These are phyloP conservation scores for Globisporangium cystogenes DNA, from an alignment of 352 stramenopile genomes.

Conservation along the genomic window DNA sequence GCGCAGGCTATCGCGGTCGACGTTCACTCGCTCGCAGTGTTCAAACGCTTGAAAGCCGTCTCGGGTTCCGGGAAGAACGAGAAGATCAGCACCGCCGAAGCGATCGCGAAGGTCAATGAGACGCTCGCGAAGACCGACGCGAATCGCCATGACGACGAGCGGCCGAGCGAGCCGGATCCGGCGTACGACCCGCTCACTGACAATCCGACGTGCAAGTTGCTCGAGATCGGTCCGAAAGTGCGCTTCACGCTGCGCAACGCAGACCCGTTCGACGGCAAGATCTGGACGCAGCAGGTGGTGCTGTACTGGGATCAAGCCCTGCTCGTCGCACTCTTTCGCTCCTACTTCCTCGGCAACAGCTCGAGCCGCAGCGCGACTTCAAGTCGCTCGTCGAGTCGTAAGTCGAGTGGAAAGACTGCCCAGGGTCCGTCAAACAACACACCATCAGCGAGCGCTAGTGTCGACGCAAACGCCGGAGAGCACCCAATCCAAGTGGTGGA, in stretches of 20 bases:
- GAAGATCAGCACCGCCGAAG: constrained; percentile 26
- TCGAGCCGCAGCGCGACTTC: constrained; percentile 17
- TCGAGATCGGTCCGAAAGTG: constrained; percentile 53
- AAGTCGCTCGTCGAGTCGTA: constrained; percentile 24
- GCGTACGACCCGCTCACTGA: constrained; percentile 37
- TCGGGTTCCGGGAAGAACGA: constrained; percentile 17
- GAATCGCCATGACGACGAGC: background rate
- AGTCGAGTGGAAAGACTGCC: constrained; percentile 12
- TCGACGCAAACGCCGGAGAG: background rate
- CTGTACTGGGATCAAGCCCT: constrained; percentile 75
- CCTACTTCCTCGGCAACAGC: constrained; percentile 38
- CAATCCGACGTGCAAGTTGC: constrained; percentile 36
- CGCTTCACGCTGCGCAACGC: constrained; percentile 46
- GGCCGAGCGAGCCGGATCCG: constrained; percentile 22
- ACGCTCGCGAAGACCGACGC: background rate
- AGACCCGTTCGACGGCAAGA: constrained; percentile 42
- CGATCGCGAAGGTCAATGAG: constrained; percentile 31
- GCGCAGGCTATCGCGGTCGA: constrained; percentile 47
- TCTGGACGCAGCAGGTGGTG: constrained; percentile 41
- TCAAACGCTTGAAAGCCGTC: constrained; percentile 22
- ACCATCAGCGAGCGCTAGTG: background rate
- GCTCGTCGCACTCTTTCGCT: constrained; percentile 48
- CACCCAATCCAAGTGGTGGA: background rate
- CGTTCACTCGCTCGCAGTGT: constrained; percentile 33
- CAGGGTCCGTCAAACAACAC: background rate